phyloP scores from a whole-genome alignment of 2,329 filamentous ascomycete genomes.

The Cytospora mali region DNA sequence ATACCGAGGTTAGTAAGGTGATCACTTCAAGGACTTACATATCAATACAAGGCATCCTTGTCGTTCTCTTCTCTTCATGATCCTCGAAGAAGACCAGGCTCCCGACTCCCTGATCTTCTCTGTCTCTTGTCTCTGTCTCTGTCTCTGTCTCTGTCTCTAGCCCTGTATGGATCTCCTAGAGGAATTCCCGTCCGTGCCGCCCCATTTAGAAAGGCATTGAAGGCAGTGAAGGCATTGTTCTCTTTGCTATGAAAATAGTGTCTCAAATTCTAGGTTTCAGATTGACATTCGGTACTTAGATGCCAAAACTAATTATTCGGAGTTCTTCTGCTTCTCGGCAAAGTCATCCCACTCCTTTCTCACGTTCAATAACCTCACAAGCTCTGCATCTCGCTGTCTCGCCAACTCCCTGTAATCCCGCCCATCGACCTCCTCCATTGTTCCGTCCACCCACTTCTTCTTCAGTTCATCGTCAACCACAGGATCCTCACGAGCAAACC shows the following conservation, averaged over 20 bases:
- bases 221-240: no score
- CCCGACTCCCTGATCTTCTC: no score
- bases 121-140: no score
- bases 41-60: background rate
- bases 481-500: conserved; percentile 31
- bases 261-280: no score
- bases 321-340: conserved; percentile 17
- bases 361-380: conserved; percentile 29
- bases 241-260: no score
- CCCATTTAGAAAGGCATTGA: no score
- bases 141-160: no score
- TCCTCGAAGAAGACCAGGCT: background rate
- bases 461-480: conserved; percentile 30
- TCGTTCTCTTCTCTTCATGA: background rate
- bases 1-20: no score
- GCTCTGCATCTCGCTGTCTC: conserved; percentile 30
- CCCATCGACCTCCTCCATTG: conserved; percentile 24
- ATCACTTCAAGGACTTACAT: no score
- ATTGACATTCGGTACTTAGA: no score
- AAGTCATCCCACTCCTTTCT: conserved; percentile 29
- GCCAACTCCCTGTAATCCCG: conserved; percentile 28
- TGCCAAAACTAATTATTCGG: background rate
- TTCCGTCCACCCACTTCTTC: conserved; percentile 30
- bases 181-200: no score
- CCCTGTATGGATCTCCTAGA: no score